Evolutionary conservation across 2,329 filamentous ascomycete genomes (phyloP).

Genomic region (Xylaria arbuscula): DNA sequence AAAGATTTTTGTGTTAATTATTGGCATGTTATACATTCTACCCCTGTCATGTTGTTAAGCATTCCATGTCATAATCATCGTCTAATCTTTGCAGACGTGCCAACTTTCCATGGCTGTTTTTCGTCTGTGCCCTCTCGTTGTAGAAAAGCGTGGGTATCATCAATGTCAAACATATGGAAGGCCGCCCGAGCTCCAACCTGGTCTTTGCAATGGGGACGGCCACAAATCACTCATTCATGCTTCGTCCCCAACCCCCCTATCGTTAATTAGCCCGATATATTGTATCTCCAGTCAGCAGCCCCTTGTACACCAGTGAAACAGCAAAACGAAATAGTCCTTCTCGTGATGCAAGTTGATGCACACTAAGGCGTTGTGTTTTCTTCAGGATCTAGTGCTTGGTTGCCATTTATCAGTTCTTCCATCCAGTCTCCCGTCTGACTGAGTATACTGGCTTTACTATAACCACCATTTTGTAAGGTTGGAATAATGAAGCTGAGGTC

Average conservation of each 20-base stretch:
- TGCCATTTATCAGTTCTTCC: slow-evolving; percentile 77
- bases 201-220: neutral
- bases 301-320: slow-evolving; percentile 29
- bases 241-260: slow-evolving; percentile 3
- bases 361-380: neutral
- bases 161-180: slow-evolving; percentile 6
- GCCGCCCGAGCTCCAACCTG: slow-evolving; percentile 18
- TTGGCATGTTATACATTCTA: slow-evolving; percentile 22
- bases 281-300: slow-evolving; percentile 12
- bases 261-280: slow-evolving; percentile 4
- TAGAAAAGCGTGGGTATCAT: slow-evolving; percentile 30
- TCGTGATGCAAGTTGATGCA: neutral
- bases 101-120: neutral
- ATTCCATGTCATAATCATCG: slow-evolving; percentile 22
- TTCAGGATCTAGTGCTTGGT: slow-evolving; percentile 64
- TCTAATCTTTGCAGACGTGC: neutral
- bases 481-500: slow-evolving; percentile 83
- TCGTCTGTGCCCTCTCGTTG: neutral
- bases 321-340: slow-evolving; percentile 9
- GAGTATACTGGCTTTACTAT: slow-evolving; percentile 86
- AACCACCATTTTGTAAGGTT: slow-evolving; percentile 75
- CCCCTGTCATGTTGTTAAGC: neutral
- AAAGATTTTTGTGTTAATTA: neutral
- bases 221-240: neutral
- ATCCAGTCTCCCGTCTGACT: slow-evolving; percentile 81